These are phyloP conservation scores for Sugiyamaella smithiae DNA, from an alignment of 805 yeast species.

Conservation along the genomic window DNA sequence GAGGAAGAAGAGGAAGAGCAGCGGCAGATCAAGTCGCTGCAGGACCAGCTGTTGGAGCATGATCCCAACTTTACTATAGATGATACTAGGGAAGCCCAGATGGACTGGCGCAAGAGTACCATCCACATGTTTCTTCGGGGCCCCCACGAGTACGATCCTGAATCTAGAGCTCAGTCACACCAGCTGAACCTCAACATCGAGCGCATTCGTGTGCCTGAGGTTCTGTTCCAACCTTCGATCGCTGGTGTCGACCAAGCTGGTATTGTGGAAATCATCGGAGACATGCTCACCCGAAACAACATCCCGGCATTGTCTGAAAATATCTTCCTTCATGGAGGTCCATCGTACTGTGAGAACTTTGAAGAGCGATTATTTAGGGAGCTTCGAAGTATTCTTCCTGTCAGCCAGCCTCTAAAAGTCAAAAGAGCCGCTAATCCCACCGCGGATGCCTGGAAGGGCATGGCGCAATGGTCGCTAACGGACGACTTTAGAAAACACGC, in stretches of 20 bases:
- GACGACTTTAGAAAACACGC: conserved; percentile 46
- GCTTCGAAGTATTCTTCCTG: conserved; percentile 67
- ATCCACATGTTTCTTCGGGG: conserved; percentile 88
- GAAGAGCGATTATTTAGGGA: conserved; percentile 67
- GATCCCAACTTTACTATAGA: conserved; percentile 87
- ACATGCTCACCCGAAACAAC: conserved; percentile 58
- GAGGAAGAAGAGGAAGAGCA: conserved; percentile 74
- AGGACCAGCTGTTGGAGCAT: conserved; percentile 69
- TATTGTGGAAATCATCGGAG: conserved; percentile 70
- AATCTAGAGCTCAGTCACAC: conserved; percentile 79
- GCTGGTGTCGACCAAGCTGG: conserved; percentile 98
- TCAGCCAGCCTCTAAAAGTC: conserved; percentile 57
- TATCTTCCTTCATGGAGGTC: conserved; percentile 85
- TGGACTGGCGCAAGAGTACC: conserved; percentile 78
- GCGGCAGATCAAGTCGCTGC: conserved; percentile 44
- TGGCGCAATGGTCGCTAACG: conserved; percentile 71
- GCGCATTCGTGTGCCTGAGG: conserved; percentile 88
- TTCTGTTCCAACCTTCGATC: conserved; percentile 85
- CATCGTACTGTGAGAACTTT: conserved; percentile 61
- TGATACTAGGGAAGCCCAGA: conserved; percentile 66
- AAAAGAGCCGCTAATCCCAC: conserved; percentile 64
- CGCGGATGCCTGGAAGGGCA: conserved; percentile 90
- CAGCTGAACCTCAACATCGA: conserved; percentile 90
- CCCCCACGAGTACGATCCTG: conserved; percentile 79
- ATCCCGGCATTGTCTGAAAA: conserved; percentile 49